Conservation (phyloP, 495 filamentous ascomycete genomes). For the Aspergillus cristatus region DNA sequence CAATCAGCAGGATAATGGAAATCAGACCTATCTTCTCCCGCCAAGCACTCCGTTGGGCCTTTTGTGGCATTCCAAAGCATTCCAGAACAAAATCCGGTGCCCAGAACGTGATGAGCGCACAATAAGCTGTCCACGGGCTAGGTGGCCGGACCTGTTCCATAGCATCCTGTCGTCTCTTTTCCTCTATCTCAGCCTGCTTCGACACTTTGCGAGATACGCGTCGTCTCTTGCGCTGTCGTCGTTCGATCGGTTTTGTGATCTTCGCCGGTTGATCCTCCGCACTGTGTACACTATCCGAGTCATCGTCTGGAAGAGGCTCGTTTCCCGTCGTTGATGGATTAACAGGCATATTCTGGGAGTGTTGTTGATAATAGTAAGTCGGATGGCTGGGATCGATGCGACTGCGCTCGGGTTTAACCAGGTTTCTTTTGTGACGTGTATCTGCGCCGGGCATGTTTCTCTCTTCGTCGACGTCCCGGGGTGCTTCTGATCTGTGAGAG, state of each 20-base stretch:
- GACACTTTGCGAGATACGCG: constrained; percentile 43
- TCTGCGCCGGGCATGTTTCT: constrained; percentile 26
- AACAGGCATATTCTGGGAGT: constrained; percentile 68
- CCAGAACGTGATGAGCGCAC: constrained; percentile 89
- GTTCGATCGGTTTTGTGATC: constrained; percentile 18
- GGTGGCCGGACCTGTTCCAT: constrained; percentile 66
- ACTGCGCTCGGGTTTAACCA: constrained; percentile 81
- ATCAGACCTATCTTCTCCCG: constrained; percentile 97
- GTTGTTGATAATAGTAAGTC: constrained; percentile 88
- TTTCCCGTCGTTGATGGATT: constrained; percentile 85
- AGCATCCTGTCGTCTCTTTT: constrained; percentile 55
- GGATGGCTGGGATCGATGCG: constrained; percentile 75
- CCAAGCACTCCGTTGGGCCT: constrained; percentile 88
- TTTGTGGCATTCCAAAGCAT: constrained; percentile 82
- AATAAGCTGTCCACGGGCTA: constrained; percentile 93
- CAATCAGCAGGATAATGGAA: constrained; percentile 84
- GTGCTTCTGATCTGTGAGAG: constrained; percentile 28
- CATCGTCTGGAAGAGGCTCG: constrained; percentile 71
- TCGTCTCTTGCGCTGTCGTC: constrained; percentile 36
- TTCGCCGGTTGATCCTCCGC: constrained; percentile 43
- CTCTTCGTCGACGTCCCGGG: constrained; percentile 31
- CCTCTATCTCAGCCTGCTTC: constrained; percentile 41
- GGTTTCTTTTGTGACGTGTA: constrained; percentile 60
- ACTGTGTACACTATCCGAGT: constrained; percentile 48
- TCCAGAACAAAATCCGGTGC: constrained; percentile 73